Evolutionary conservation across 257 asterid genomes (phyloP).

Genomic region (Fraxinus americana): DNA sequence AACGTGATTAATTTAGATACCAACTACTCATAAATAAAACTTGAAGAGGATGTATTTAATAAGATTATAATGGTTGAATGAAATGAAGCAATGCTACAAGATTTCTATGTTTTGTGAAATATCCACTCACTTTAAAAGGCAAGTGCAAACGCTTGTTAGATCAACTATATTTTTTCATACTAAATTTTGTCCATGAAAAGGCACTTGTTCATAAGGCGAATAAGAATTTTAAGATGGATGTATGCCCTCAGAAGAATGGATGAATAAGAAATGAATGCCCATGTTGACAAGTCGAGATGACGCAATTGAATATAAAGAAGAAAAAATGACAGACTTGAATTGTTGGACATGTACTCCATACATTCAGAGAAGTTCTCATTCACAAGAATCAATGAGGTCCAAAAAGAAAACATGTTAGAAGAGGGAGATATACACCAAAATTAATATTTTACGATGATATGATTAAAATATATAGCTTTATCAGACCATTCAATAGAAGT

Average conservation of each 20-base stretch:
- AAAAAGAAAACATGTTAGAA: background rate
- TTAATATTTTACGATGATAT: background rate
- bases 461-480: background rate
- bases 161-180: background rate
- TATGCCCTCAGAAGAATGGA: background rate
- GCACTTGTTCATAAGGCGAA: too few species aligned
- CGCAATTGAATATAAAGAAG: too few species aligned
- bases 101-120: background rate
- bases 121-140: background rate
- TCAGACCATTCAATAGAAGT: background rate
- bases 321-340: background rate
- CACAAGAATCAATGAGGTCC: background rate
- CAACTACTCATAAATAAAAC: background rate
- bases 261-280: too few species aligned
- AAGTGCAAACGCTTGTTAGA: background rate
- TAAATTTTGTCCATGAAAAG: background rate
- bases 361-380: background rate
- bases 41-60: background rate
- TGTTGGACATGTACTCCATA: background rate
- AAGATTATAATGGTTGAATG: background rate
- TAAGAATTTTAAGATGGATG: background rate
- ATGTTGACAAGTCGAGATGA: background rate
- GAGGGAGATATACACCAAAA: background rate
- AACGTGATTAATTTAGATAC: background rate
- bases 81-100: background rate